Conservation (phyloP, 2,329 filamentous ascomycete species). For the Tolypocladium ophioglossoides region DNA sequence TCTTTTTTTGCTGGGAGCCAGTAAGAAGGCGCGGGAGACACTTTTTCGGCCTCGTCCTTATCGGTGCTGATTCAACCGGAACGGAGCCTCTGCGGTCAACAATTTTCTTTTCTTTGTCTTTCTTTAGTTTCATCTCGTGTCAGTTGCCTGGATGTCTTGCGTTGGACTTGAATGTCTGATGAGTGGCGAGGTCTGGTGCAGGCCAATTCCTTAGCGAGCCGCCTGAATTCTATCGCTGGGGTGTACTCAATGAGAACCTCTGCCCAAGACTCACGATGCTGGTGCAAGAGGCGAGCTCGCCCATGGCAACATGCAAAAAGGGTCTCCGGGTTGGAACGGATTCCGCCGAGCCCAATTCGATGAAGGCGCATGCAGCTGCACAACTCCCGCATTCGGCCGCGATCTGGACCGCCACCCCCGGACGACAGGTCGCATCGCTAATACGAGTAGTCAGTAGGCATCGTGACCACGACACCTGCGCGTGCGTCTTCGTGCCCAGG, state of each 20-base stretch:
- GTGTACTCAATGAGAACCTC: neutral
- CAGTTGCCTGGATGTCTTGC: neutral
- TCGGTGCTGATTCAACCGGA: neutral
- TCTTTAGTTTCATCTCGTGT: neutral
- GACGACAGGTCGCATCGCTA: neutral
- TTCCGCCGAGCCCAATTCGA: neutral
- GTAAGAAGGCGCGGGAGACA: neutral
- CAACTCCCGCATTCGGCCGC: neutral
- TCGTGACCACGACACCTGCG: neutral
- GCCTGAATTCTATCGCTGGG: neutral
- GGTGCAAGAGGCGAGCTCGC: neutral
- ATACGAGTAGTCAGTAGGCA: no score
- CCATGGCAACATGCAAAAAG: neutral
- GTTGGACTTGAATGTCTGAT: no score
- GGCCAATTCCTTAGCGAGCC: neutral
- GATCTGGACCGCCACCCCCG: neutral
- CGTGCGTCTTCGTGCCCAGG: neutral
- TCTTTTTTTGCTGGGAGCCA: neutral
- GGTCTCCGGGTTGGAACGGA: neutral
- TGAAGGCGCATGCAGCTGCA: neutral
- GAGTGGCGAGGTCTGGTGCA: neutral
- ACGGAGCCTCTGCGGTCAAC: neutral
- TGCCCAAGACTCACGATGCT: neutral
- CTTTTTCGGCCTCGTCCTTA: neutral
- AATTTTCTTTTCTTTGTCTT: neutral